phyloP scores from a whole-genome alignment of 495 filamentous ascomycete genomes.

The Mytilinidion resinicola region DNA sequence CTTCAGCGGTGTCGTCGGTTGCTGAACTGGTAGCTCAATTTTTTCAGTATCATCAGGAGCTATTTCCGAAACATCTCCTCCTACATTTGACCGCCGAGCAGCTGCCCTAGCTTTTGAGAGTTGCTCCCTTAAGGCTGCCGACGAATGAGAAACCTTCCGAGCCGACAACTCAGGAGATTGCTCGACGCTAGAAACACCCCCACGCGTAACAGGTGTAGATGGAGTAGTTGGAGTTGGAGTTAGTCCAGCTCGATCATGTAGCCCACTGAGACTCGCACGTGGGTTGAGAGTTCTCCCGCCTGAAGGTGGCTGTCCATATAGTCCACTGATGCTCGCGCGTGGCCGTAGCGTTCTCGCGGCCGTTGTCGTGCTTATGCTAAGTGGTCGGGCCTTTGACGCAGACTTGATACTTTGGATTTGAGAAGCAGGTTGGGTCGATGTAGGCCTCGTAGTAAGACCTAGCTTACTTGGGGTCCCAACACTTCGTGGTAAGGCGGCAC shows the following conservation, averaged over 20 bases:
- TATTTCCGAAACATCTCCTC: too few relatives aligned
- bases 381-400: slow-evolving; percentile 25
- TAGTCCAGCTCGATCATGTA: slow-evolving; percentile 37
- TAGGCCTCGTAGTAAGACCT: background rate
- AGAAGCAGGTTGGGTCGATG: slow-evolving; percentile 12
- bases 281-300: background rate
- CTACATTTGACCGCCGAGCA: slow-evolving; percentile 38
- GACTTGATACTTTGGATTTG: slow-evolving; percentile 39
- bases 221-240: slow-evolving; percentile 11
- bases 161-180: slow-evolving; percentile 17
- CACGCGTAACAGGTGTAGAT: slow-evolving; percentile 7
- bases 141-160: slow-evolving; percentile 44
- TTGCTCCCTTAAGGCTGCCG: slow-evolving; percentile 74
- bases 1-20: too few relatives aligned
- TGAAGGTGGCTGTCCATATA: slow-evolving; percentile 45
- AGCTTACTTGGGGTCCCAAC: slow-evolving; percentile 15
- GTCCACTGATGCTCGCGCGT: slow-evolving; percentile 49
- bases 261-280: background rate
- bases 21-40: too few relatives aligned
- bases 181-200: slow-evolving; percentile 28
- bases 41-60: too few relatives aligned
- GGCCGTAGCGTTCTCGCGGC: slow-evolving; percentile 45
- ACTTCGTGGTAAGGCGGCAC: slow-evolving; percentile 20
- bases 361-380: slow-evolving; percentile 47
- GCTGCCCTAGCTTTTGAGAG: slow-evolving; percentile 93